Percentiles rank a stretch among this genome's conserved stretches.
These are phyloP conservation scores for Microcos paniculata DNA, from an alignment of 345 rosid genomes.

Conservation along the genomic window DNA sequence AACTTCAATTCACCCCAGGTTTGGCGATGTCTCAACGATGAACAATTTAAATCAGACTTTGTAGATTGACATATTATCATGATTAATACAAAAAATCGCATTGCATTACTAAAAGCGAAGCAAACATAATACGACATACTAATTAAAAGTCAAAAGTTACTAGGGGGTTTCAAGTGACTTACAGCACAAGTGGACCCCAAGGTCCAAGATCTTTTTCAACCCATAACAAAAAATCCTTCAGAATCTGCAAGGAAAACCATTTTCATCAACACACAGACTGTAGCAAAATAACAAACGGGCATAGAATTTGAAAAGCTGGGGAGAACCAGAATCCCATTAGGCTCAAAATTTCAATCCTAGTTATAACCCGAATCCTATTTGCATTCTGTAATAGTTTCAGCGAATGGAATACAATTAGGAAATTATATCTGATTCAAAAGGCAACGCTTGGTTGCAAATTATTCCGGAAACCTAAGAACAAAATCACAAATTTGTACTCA, in stretches of 20 bases:
- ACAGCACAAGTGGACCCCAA: conserved; percentile 98
- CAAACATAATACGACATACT: not conserved
- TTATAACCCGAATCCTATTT: not conserved
- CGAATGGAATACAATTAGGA: not conserved
- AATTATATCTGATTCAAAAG: not conserved
- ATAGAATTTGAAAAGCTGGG: not conserved
- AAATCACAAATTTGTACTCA: not conserved
- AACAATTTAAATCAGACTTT: conserved; percentile 2
- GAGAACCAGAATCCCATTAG: not conserved
- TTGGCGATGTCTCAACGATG: not conserved
- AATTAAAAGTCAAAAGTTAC: not conserved
- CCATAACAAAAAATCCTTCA: conserved; percentile 94
- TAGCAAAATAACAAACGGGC: not conserved
- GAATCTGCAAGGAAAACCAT: conserved; percentile 50
- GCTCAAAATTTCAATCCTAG: not conserved
- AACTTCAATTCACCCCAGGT: not conserved
- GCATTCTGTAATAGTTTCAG: not conserved
- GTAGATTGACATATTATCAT: not conserved
- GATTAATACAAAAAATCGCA: not conserved
- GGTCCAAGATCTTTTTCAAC: conserved; percentile 91
- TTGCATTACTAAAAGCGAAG: not conserved
- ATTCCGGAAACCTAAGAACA: not conserved
- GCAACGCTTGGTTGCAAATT: not conserved
- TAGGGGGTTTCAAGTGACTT: conserved; percentile 36
- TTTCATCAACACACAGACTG: conserved; percentile 15